Conservation (phyloP, 1,284 basidiomycete species). For the Ustilago sp. region DNA sequence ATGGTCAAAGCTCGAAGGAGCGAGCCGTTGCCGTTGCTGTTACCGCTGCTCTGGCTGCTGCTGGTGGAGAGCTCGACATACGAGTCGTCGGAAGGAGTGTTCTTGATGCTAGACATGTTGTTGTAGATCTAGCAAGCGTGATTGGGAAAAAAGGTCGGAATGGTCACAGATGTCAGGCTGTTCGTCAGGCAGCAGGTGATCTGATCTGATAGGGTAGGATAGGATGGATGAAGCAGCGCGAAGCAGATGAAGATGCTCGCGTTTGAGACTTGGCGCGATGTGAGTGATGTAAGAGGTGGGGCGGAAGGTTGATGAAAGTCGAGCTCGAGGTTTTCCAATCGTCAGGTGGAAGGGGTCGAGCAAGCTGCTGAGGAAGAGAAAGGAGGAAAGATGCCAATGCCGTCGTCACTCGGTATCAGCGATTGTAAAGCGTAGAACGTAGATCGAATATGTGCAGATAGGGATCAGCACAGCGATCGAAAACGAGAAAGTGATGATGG, state of each 20-base stretch:
- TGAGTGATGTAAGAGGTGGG: conserved; percentile 3
- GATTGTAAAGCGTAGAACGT: conserved; percentile 1
- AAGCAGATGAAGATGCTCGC: conserved; percentile 7
- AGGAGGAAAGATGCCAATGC: conserved; percentile 26
- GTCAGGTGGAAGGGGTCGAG: conserved; percentile 38
- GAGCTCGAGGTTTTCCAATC: conserved; percentile 35
- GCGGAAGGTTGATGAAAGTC: conserved; percentile 6
- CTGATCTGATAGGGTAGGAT: conserved; percentile 4
- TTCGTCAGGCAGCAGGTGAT: conserved; percentile 47
- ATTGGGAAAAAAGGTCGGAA: not conserved
- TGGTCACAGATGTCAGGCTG: conserved; percentile 33
- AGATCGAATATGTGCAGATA: conserved; percentile 7
- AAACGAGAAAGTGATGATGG: conserved; percentile 8
- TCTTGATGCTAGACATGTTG: conserved; percentile 43
- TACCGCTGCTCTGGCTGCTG: conserved; percentile 48
- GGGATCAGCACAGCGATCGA: conserved; percentile 19
- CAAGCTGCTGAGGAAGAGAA: conserved; percentile 11
- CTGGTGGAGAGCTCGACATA: conserved; percentile 47
- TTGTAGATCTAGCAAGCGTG: not conserved
- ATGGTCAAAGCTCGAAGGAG: conserved; percentile 45
- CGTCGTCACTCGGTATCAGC: conserved; percentile 53
- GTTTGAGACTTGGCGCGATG: not conserved
- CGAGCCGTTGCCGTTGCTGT: conserved; percentile 38
- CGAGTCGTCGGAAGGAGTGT: conserved; percentile 50
- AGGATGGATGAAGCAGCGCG: conserved; percentile 14